Evolutionary conservation across 345 rosid species (phyloP), one percentile per base, ranked within the genome.

Genomic region (Orychophragmus violaceus): DNA sequence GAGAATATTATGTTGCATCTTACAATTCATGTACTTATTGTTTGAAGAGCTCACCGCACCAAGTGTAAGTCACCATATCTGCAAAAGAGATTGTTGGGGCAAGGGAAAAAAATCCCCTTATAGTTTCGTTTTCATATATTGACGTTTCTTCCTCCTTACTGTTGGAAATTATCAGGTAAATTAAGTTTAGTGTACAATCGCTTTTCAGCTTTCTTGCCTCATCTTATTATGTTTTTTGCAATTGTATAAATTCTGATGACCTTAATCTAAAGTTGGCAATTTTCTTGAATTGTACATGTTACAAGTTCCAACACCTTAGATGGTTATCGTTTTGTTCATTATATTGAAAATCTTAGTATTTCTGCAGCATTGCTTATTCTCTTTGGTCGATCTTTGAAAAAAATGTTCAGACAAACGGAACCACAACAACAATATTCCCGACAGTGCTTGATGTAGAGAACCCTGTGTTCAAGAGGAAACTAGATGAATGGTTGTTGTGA

Each of bases 41-140:
- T 68, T 36, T 61, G 22, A 80, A 94, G 99, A 85, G 74, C 78
- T 69, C 82, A 25, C 77, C 83, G 14, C 91, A 80, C 71, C 81
- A 72, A 64, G 74, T 95, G 51, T 88, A 79, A 42, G 88, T 89
- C 69, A 75, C 83, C 55, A 77, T 95, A 61, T 82, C 86, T 62
- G 98, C 91, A 8, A 96, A 89, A 81, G 99, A 89, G 79, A n/a
- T n/a, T n/a, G 76, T 82, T 83, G 96, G 96, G 64, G 82, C 84
- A 28, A 86, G 76, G 74, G 99, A 91, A 76, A 87, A n/a, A n/a
- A 84, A 72, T 85, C 96, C 68, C 86, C 90, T 8, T 91, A 91
- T 68, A 82, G 82, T 70, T n/a, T 84, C 87, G 50, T 84, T 82
- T 79, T 76, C 85, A 3, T 83, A 80, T 68, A 74, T 82, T 72